These are phyloP conservation scores for Pholiota microspora DNA, from an alignment of 768 basidiomycete genomes.

Conservation along the genomic window DNA sequence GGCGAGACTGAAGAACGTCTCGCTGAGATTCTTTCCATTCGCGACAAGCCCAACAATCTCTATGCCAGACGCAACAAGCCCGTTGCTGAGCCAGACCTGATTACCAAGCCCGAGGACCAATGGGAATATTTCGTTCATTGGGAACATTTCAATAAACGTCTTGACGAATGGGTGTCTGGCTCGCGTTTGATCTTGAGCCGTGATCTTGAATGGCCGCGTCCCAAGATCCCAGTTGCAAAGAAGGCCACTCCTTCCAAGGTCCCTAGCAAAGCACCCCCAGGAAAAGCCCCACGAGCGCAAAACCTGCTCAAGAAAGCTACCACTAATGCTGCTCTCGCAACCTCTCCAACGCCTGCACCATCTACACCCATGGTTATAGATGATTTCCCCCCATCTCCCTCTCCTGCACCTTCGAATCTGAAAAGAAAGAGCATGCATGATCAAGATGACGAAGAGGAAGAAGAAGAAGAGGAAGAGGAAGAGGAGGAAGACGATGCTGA, in stretches of 20 bases:
- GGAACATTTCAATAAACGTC: slow-evolving; percentile 98
- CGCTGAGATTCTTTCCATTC: slow-evolving; percentile 94
- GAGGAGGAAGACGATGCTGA: slow-evolving; percentile 55
- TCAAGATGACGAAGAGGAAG: slow-evolving; percentile 65
- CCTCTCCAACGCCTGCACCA: slow-evolving; percentile 59
- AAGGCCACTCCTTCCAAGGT: slow-evolving; percentile 32
- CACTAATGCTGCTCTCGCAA: slow-evolving; percentile 57
- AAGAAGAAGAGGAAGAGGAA: slow-evolving; percentile 51
- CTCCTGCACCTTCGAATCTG: slow-evolving; percentile 49
- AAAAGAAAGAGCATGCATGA: slow-evolving; percentile 72
- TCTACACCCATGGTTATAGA: slow-evolving; percentile 46
- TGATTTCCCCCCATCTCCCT: slow-evolving; percentile 49
- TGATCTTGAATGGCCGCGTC: slow-evolving; percentile 96
- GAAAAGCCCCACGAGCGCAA: slow-evolving; percentile 60
- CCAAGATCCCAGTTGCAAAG: slow-evolving; percentile 56
- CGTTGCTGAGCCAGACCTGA: slow-evolving; percentile 40
- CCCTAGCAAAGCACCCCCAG: slow-evolving; percentile 29
- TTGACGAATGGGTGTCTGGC: slow-evolving; percentile 96
- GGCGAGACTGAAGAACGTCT: slow-evolving; percentile 85
- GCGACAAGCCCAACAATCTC: slow-evolving; percentile 73
- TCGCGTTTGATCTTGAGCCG: slow-evolving; percentile 79
- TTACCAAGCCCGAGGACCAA: slow-evolving; percentile 65
- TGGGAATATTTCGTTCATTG: slow-evolving; percentile 98
- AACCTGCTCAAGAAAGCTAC: slow-evolving; percentile 69
- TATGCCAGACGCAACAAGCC: slow-evolving; percentile 49